A percentile compares a stretch with the other conserved stretches of the same genome.
Conservation (phyloP, 805 yeast genomes). For the Suhomyces xylopsoci region DNA sequence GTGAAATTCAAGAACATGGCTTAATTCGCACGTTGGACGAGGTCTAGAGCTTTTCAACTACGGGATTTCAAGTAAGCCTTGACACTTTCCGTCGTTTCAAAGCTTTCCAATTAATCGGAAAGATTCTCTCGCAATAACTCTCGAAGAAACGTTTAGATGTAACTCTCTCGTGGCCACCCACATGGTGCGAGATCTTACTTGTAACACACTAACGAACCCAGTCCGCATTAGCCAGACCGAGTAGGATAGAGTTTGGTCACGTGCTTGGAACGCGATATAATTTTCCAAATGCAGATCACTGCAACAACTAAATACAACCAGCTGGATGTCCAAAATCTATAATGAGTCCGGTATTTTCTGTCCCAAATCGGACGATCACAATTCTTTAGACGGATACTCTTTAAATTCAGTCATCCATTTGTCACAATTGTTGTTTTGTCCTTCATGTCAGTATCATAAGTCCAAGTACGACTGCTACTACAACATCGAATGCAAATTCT, state of each 20-base stretch:
- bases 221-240: neutral
- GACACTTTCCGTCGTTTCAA: neutral
- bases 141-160: neutral
- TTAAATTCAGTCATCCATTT: slow-evolving; percentile 13
- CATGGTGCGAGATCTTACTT: neutral
- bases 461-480: slow-evolving; percentile 26
- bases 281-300: neutral
- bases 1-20: neutral
- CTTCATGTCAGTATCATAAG: slow-evolving; percentile 31
- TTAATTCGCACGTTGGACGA: neutral
- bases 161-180: neutral
- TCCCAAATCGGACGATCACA: slow-evolving; percentile 8
- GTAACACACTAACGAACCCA: neutral
- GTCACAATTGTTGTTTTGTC: slow-evolving; percentile 34
- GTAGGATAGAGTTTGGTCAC: neutral
- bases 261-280: neutral
- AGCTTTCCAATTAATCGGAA: neutral
- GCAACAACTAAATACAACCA: neutral
- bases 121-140: neutral
- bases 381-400: slow-evolving; percentile 6
- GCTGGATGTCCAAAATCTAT: slow-evolving; percentile 22
- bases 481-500: slow-evolving; percentile 29
- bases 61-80: neutral
- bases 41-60: neutral
- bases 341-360: slow-evolving; percentile 21